Evolutionary conservation across 1,139 yeast genomes (phyloP).

Genomic region (Wickerhamomyces sp.): DNA sequence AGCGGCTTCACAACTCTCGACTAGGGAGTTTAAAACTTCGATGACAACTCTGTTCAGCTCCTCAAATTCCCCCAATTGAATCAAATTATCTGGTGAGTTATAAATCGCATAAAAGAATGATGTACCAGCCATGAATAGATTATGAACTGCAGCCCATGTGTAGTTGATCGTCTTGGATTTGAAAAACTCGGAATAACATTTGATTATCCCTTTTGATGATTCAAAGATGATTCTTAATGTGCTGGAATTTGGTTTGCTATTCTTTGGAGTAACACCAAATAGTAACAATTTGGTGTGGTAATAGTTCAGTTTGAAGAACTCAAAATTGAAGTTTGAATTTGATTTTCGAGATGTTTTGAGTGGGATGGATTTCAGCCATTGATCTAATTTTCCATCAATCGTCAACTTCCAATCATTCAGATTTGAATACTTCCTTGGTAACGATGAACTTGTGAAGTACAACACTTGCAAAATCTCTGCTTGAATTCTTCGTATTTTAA

Average conservation of each 20-base stretch:
- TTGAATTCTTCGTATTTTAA: constrained; percentile 66
- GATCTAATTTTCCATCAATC: constrained; percentile 46
- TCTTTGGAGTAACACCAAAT: constrained; percentile 74
- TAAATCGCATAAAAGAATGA: constrained; percentile 74
- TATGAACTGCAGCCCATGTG: constrained; percentile 93
- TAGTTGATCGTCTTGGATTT: constrained; percentile 60
- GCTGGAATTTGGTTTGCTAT: constrained; percentile 44
- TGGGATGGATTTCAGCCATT: constrained; percentile 51
- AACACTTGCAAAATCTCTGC: constrained; percentile 70
- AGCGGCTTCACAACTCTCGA: constrained; percentile 78
- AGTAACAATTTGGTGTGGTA: constrained; percentile 68
- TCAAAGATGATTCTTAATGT: constrained; percentile 57
- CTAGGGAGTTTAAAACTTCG: constrained; percentile 53
- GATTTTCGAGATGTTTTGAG: constrained; percentile 55
- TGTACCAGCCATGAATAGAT: constrained; percentile 83
- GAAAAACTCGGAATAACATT: constrained; percentile 54
- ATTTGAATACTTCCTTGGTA: constrained; percentile 58
- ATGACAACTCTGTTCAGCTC: constrained; percentile 52
- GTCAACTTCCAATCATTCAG: constrained; percentile 56
- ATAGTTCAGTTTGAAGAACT: constrained; percentile 69
- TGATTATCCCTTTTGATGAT: constrained; percentile 62
- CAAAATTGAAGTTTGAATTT: constrained; percentile 71
- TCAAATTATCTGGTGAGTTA: constrained; percentile 51
- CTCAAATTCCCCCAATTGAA: constrained; percentile 47
- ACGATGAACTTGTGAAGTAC: constrained; percentile 57